phyloP scores from a whole-genome alignment of 148 eudicot species.

The Rhododendron mucronatum region DNA sequence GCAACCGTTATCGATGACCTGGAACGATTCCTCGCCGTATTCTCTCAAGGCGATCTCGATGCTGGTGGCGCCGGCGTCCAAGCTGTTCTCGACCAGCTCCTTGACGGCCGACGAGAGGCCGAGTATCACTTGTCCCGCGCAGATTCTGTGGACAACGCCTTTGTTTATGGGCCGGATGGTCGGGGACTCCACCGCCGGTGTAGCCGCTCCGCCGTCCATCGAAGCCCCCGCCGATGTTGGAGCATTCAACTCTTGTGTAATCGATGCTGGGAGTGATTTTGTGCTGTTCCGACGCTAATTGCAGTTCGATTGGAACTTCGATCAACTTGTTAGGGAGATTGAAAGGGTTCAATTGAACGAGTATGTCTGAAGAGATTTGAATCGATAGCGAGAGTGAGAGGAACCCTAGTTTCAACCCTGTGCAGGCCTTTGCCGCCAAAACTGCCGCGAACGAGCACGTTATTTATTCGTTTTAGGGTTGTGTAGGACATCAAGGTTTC shows the following conservation, averaged over 20 bases:
- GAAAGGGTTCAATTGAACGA: background rate
- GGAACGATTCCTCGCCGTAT: slow-evolving; percentile 69
- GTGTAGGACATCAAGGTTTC: slow-evolving; percentile 33
- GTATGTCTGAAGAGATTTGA: background rate
- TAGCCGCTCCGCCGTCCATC: slow-evolving; percentile 20
- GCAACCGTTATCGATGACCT: slow-evolving; percentile 80
- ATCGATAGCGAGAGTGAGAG: background rate
- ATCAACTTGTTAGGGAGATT: background rate
- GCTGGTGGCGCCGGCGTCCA: slow-evolving; percentile 86
- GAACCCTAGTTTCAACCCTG: background rate
- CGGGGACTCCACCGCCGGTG: slow-evolving; percentile 18
- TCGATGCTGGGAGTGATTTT: background rate
- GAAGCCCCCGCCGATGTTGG: background rate
- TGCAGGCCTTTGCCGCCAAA: slow-evolving; percentile 24
- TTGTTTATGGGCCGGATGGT: slow-evolving; percentile 70
- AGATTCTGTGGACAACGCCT: slow-evolving; percentile 73
- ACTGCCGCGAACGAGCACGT: background rate
- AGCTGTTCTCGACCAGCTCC: slow-evolving; percentile 93
- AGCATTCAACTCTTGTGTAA: background rate
- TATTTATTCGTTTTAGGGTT: background rate
- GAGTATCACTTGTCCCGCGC: slow-evolving; percentile 90
- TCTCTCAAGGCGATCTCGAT: slow-evolving; percentile 72
- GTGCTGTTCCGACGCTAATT: background rate
- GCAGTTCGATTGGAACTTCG: background rate
- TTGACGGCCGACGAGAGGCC: slow-evolving; percentile 94